A percentile compares a stretch with the other conserved stretches of the same genome.
Evolutionary conservation across 106 monocot species (phyloP).

Genomic region (Dioscorea alata): DNA sequence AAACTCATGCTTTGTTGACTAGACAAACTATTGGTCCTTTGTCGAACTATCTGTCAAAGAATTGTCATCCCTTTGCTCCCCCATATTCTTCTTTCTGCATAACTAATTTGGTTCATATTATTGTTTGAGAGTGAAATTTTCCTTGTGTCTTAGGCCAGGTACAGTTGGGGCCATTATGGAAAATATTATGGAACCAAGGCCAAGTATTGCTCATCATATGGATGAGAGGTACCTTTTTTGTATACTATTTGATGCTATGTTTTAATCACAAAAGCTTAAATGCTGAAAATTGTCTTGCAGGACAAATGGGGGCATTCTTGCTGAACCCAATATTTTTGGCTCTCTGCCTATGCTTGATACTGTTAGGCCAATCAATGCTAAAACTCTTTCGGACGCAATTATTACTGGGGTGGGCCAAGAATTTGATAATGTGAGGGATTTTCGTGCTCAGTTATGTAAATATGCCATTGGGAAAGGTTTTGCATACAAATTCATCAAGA

Average conservation of each 20-base stretch:
- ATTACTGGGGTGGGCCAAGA: slow-evolving; percentile 86
- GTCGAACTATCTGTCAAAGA: no score
- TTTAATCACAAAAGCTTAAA: background rate
- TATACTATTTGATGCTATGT: background rate
- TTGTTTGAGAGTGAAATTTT: no score
- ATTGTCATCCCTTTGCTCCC: no score
- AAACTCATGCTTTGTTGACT: no score
- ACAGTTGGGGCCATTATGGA: background rate
- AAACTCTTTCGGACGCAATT: slow-evolving; percentile 28
- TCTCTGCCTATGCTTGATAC: slow-evolving; percentile 21
- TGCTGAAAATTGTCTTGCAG: slow-evolving; percentile 18
- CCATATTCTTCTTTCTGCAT: no score
- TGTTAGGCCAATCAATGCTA: slow-evolving; percentile 16
- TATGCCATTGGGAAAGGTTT: slow-evolving; percentile 83
- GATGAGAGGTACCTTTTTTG: background rate
- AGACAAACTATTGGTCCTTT: no score
- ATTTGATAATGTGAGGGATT: slow-evolving; percentile 81
- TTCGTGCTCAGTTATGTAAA: slow-evolving; percentile 70
- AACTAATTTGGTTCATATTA: no score
- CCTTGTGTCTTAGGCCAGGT: no score
- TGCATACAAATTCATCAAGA: slow-evolving; percentile 80
- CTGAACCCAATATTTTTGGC: slow-evolving; percentile 23
- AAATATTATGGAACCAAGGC: no score
- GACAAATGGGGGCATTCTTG: slow-evolving; percentile 20
- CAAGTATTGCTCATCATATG: background rate